Evolutionary conservation across 2,329 filamentous ascomycete genomes (phyloP).

Genomic region (Clarireedia monteithiana): DNA sequence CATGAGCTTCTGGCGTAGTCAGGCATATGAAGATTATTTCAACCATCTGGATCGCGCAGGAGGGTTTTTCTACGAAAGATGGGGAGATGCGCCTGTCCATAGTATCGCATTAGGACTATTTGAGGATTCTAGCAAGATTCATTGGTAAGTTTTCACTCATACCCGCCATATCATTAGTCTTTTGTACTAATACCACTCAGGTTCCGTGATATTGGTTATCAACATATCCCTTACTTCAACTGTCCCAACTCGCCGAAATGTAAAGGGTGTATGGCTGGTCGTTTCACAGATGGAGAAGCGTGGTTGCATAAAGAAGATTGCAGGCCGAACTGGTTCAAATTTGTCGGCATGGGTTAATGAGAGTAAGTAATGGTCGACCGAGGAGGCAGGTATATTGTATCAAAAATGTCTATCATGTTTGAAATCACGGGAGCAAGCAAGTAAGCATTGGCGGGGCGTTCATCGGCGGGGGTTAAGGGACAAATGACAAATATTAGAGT

Average conservation of each 20-base stretch:
- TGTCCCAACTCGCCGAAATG: slow-evolving; percentile 96
- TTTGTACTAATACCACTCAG: slow-evolving; percentile 37
- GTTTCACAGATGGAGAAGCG: slow-evolving; percentile 80
- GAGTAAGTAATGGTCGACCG: slow-evolving; percentile 8
- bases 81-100: slow-evolving; percentile 96
- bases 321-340: slow-evolving; percentile 95
- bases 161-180: not conserved
- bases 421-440: slow-evolving; percentile 1
- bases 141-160: slow-evolving; percentile 58
- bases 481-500: slow-evolving; percentile 4
- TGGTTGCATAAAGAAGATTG: slow-evolving; percentile 90
- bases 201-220: slow-evolving; percentile 99
- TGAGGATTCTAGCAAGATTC: slow-evolving; percentile 82
- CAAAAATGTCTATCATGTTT: slow-evolving; percentile 8
- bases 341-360: slow-evolving; percentile 65
- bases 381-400: slow-evolving; percentile 1
- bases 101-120: slow-evolving; percentile 89
- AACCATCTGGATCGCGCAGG: slow-evolving; percentile 88
- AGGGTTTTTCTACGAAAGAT: slow-evolving; percentile 97
- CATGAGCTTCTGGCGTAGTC: slow-evolving; percentile 84
- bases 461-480: not conserved
- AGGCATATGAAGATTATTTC: slow-evolving; percentile 92
- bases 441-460: slow-evolving; percentile 13
- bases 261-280: slow-evolving; percentile 75
- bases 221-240: slow-evolving; percentile 98